Evolutionary conservation across 352 stramenopile genomes (phyloP).

Genomic region (Pythium oligandrum): DNA sequence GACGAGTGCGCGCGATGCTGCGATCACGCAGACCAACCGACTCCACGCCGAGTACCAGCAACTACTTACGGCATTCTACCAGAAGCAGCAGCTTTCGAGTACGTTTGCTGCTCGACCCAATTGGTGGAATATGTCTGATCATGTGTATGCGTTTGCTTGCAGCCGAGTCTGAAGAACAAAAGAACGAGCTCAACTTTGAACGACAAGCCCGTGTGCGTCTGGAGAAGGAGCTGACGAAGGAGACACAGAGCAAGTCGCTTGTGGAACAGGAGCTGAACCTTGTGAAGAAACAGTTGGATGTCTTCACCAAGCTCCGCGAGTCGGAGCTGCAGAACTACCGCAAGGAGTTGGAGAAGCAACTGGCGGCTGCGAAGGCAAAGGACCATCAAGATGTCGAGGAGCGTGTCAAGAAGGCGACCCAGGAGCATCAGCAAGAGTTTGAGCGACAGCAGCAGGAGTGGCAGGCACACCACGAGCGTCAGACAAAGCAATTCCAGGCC

Average conservation of each 20-base stretch:
- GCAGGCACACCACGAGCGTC: constrained; percentile 26
- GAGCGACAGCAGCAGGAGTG: constrained; percentile 28
- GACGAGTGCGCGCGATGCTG: constrained; percentile 54
- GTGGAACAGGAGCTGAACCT: constrained; percentile 66
- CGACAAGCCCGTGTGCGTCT: constrained; percentile 44
- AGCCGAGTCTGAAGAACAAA: constrained; percentile 50
- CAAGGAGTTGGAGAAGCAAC: constrained; percentile 44
- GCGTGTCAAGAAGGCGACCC: constrained; percentile 24
- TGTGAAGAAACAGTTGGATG: constrained; percentile 67
- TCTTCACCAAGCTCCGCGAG: constrained; percentile 54
- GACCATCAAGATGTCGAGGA: constrained; percentile 42
- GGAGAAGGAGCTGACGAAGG: constrained; percentile 59
- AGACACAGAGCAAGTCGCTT: constrained; percentile 49
- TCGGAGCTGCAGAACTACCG: constrained; percentile 43
- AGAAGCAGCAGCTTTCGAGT: constrained; percentile 56
- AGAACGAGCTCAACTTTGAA: constrained; percentile 57
- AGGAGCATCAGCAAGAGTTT: constrained; percentile 26
- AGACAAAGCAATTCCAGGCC: constrained; percentile 26
- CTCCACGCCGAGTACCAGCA: constrained; percentile 76
- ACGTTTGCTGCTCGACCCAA: constrained; percentile 11
- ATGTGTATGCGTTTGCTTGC: too few species aligned
- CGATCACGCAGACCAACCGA: constrained; percentile 66
- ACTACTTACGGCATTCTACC: constrained; percentile 64
- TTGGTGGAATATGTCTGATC: too few species aligned
- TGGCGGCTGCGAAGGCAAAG: constrained; percentile 20